Evolutionary conservation across 306 rosid species (phyloP).

Genomic region (Geum urbanum): DNA sequence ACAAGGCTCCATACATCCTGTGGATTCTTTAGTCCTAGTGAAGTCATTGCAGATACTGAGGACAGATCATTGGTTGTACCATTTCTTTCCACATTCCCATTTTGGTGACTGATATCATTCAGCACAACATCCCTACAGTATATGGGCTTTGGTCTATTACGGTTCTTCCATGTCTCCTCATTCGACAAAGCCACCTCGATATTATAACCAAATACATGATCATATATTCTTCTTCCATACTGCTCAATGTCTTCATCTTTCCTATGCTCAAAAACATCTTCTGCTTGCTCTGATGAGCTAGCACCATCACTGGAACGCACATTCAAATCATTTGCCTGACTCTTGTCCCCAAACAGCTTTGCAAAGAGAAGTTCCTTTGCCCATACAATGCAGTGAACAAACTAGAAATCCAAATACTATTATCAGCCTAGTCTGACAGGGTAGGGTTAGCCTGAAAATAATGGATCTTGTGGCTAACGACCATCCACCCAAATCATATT

Average conservation of each 20-base stretch:
- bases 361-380: constrained; percentile 93
- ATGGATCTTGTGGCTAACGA: not conserved
- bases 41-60: constrained; percentile 77
- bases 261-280: constrained; percentile 75
- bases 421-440: not conserved
- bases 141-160: constrained; percentile 80
- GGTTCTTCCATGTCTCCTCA: constrained; percentile 96
- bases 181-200: constrained; percentile 84
- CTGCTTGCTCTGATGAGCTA: constrained; percentile 70
- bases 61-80: constrained; percentile 38
- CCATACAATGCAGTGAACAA: constrained; percentile 98
- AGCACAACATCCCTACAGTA: constrained; percentile 63
- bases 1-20: constrained; percentile 92
- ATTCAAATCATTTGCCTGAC: constrained; percentile 86
- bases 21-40: constrained; percentile 93
- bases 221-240: constrained; percentile 86
- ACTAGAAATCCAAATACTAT: constrained; percentile 43
- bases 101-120: constrained; percentile 53
- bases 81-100: constrained; percentile 57
- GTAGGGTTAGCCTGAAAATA: not conserved
- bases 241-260: constrained; percentile 75
- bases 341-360: constrained; percentile 90
- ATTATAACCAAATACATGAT: constrained; percentile 96
- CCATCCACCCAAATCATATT: not conserved
- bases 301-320: constrained; percentile 77